Base-by-base conservation (phyloP, 352 stramenopile genomes). In the Phytopythium litorale region DNA sequence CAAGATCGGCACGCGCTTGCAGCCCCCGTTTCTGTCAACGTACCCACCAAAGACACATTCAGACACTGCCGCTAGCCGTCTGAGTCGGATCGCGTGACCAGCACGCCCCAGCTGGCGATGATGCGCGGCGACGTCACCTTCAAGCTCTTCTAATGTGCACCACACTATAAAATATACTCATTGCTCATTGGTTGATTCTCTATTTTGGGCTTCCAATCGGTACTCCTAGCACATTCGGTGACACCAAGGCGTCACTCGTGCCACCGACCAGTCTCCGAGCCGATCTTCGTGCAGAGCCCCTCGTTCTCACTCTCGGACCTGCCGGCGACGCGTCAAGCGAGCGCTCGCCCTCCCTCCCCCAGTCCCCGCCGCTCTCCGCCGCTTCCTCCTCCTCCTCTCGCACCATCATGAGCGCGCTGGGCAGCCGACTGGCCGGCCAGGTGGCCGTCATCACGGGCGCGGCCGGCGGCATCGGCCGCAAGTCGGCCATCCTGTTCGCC, bases 391-490 rank as follows among this genome's bases (percentile, higher is more conserved):
- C 45, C 62, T 25, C 25, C n/a, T 42, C 12, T 15, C 53, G 30
- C 42, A 56, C 7, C 52, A 66, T 0, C 28, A 87, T 86, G 76
- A 87, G 70, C 65, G 74, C 76, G 19, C 62, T 88, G 42, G 78
- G 78, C 60, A 79, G 66, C 63, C 77, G 84, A 58, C 65, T 94
- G 21, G 73, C 73, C 2, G 81, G 81, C 58, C 81, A 91, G 71
- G 85, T 95, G 63, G 84, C 83, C 48, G 79, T 95, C 33, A 86
- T 95, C 67, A 95, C 87, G 21, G 87, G 87, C 57, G 84, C 84
- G n/a, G 87, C 74, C 18, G 84, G 81, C 23, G 87, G 87, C 67
- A 94, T 95, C 52, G 87, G 87, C 49, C 81, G 87, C 70, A 92
- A 89, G 63, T 86, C 81, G 19, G 83, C 87, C 25, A 75, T 94